Base-by-base conservation (phyloP, 139 green algal species). In the Chlorokybus atmophyticus region DNA sequence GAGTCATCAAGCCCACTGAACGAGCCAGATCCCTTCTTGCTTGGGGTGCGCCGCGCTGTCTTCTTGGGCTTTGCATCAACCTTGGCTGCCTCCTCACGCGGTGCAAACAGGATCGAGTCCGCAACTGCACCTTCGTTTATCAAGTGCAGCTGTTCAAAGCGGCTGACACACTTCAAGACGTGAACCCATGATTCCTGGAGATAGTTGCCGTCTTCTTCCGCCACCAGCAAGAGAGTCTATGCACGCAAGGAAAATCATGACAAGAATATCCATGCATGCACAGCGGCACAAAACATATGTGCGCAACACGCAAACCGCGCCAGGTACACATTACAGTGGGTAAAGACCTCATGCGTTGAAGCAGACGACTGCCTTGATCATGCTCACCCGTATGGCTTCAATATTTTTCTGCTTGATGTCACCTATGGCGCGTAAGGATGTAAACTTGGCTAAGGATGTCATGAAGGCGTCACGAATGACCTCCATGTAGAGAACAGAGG, bases 101-200 rank as follows among this genome's bases (percentile, higher is more conserved):
- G 50, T 2, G 32, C 65, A 60, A 96, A 95, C 14, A 94, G 72
- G n/a, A 65, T 69, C 2, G 80, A 79, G 49, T 96, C 88, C 5
- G 81, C 84, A 25, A 82, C 79, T 49, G 80, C 82, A n/a, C 88
- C 87, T 40, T 80, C 79, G 1, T 77, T 69, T 21, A 92, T 62
- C 70, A 92, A 79, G 74, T 86, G 73, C 64, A 97, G 75, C 60
- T 94, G 78, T 68, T 95, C 90, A 71, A 86, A 95, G 21, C 86
- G 80, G 19, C 79, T 91, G 47, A 95, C 82, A 66, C 85, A 95
- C 52, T 82, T 79, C 48, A 97, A 74, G 49, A 96, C 72, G 57
- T 95, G 83, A 17, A 78, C 68, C 90, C 90, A 97, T 21, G 76
- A 61, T 19, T 71, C 62, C 41, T 79, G 66, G 47, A 79, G 41